Base-by-base conservation (phyloP, 2,329 filamentous ascomycete species). In the Fusarium robinianum region DNA sequence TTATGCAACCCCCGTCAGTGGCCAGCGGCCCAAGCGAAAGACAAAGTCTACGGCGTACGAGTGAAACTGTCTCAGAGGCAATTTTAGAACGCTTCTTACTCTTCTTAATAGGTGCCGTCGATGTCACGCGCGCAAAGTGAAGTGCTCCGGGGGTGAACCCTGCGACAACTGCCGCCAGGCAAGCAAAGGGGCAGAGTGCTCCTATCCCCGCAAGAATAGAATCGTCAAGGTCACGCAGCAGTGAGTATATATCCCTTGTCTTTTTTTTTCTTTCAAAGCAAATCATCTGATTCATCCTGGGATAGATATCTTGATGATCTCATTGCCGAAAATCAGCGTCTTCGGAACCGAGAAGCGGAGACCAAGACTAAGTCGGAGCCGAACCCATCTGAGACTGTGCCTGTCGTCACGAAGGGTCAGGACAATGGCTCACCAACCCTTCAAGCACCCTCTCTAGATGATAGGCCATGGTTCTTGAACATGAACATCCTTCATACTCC, bases 61-160 rank as follows among this genome's bases (percentile, higher is more conserved):
- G 12, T 15, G 1, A 19, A 32, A 25, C 21, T 4, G 15, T 18
- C 16, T 11, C 12, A 12, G 16, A 8, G 5, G 3, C 6, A 9
- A n/a, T n/a, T 2, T 18, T 24, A 5, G 5, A 34, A 16, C 23
- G 4, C 40, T 40, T 15, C 57, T 38, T 4, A 21, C 16, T 8
- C 21, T 12, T 15, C 5, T 5, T 30, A 11, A 1, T 5, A 66
- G 44, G 8, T 73, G 50, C 42, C 65, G 56, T 17, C 60, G 43
- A 44, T 73, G 53, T 26, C 68, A 58, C 39, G 53, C 65, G 1
- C 57, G 66, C 3, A 68, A 67, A 36, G 64, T 68, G 6, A 67
- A 63, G 25, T 68, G 66, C 16, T 65, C 64, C 1, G 66, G 66
- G 0, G 66, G 61, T 0, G 52, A 58, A n/a, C 66, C 66, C 2